Percentiles rank a stretch among this genome's conserved stretches.
phyloP scores from a whole-genome alignment of 2,329 filamentous ascomycete genomes.

The Colletotrichum noveboracense region DNA sequence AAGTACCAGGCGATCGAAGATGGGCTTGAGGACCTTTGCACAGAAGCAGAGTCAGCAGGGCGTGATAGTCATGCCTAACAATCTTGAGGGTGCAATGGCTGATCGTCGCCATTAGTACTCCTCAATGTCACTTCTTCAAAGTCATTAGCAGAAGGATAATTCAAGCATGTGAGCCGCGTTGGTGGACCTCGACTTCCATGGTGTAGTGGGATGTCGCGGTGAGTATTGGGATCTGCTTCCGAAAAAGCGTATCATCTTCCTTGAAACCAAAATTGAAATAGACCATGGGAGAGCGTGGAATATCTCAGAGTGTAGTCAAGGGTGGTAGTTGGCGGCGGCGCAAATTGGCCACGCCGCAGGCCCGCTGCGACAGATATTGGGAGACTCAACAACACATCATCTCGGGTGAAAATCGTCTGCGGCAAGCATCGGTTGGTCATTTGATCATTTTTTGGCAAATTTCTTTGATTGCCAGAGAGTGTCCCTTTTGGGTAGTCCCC shows the following conservation, averaged over 20 bases:
- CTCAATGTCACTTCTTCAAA: neutral
- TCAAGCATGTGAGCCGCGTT: constrained; percentile 63
- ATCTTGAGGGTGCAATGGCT: neutral
- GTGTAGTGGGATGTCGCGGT: constrained; percentile 63
- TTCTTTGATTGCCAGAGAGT: constrained; percentile 31
- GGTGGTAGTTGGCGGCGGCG: neutral
- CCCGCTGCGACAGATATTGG: neutral
- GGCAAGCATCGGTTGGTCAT: constrained; percentile 20
- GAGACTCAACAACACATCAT: neutral
- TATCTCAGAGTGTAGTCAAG: constrained; percentile 85
- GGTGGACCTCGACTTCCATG: constrained; percentile 75
- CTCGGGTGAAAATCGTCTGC: neutral
- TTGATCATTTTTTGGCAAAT: constrained; percentile 26
- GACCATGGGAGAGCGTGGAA: constrained; percentile 69
- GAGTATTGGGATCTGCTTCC: constrained; percentile 62
- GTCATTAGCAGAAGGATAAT: neutral
- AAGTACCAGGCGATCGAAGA: neutral
- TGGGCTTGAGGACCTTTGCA: neutral
- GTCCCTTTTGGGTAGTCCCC: constrained; percentile 11
- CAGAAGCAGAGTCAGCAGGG: neutral
- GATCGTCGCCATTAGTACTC: neutral
- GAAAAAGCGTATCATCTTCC: constrained; percentile 64
- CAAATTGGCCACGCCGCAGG: neutral
- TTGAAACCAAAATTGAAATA: constrained; percentile 85
- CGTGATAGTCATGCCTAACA: neutral